Evolutionary conservation across 2,329 filamentous ascomycete species (phyloP).

Genomic region (Fusarium sp.): DNA sequence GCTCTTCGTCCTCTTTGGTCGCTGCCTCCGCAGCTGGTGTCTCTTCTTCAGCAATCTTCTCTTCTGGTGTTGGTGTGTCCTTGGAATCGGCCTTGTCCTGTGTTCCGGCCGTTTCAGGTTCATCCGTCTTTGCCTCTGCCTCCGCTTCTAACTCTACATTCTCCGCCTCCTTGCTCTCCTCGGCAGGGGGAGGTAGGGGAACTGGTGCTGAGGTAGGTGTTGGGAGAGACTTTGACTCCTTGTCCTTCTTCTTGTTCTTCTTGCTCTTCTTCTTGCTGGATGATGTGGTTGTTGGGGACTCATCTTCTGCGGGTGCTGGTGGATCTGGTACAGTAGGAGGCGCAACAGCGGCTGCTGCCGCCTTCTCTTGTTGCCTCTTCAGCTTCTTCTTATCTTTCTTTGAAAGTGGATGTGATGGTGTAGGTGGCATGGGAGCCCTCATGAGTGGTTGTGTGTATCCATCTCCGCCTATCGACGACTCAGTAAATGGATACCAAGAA

Average conservation of each 20-base stretch:
- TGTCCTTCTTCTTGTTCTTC: conserved; percentile 45
- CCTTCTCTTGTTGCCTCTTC: conserved; percentile 34
- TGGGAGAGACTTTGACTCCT: conserved; percentile 18
- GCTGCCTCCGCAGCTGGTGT: conserved; percentile 8
- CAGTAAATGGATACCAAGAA: conserved; percentile 1
- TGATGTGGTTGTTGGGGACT: conserved; percentile 16
- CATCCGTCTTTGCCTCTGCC: conserved; percentile 28
- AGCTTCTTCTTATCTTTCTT: conserved; percentile 44
- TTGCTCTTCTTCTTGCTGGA: conserved; percentile 41
- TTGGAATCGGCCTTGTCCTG: conserved; percentile 28
- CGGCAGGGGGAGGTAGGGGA: conserved; percentile 12
- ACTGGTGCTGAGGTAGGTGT: conserved; percentile 13
- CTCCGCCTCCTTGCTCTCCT: conserved; percentile 36
- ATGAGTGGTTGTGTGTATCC: conserved; percentile 26
- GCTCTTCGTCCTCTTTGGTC: conserved; percentile 19
- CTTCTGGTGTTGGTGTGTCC: conserved; percentile 16
- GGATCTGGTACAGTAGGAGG: conserved; percentile 27
- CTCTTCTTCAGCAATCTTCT: conserved; percentile 19
- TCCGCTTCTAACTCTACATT: conserved; percentile 37
- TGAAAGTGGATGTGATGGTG: conserved; percentile 17
- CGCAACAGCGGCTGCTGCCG: conserved; percentile 20
- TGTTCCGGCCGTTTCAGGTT: conserved; percentile 23
- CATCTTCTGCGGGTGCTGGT: conserved; percentile 26
- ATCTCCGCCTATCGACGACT: conserved; percentile 23
- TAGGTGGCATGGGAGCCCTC: conserved; percentile 26